Evolutionary conservation across 2,329 filamentous ascomycete genomes (phyloP).

Genomic region (Cordyceps cateniannulata): DNA sequence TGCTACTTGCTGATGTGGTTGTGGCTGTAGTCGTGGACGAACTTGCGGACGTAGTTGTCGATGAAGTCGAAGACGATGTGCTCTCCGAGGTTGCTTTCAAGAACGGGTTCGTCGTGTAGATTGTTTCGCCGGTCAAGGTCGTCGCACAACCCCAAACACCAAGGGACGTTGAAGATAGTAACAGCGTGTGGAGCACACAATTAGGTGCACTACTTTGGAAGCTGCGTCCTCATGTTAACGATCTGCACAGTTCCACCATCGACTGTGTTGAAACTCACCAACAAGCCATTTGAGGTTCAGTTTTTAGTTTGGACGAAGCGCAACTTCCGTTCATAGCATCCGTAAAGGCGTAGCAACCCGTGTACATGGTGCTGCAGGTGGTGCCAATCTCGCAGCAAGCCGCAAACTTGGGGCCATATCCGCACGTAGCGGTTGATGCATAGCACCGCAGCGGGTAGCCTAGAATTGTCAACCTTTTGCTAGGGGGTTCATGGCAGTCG

Average conservation of each 20-base stretch:
- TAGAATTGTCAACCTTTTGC: not conserved
- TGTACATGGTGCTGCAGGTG: slow-evolving; percentile 1
- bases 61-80: not conserved
- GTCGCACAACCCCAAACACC: not conserved
- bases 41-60: not conserved
- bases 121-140: not conserved
- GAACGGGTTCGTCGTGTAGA: not conserved
- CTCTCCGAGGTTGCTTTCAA: not conserved
- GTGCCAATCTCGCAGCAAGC: not conserved
- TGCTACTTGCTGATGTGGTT: not conserved
- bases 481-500: not conserved
- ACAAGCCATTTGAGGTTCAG: slow-evolving; percentile 1
- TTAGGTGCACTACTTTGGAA: not conserved
- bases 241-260: not conserved
- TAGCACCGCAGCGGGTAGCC: not conserved
- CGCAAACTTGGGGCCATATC: not conserved
- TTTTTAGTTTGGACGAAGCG: not conserved
- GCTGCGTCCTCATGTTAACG: not conserved
- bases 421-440: not conserved
- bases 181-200: slow-evolving; percentile 4
- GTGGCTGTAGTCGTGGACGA: not conserved
- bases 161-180: not conserved
- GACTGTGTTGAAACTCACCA: not conserved
- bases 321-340: slow-evolving; percentile 6
- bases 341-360: not conserved